A percentile compares a stretch with the other conserved stretches of the same genome.
These are phyloP conservation scores for Teratosphaeria gauchensis DNA, from an alignment of 2,329 filamentous ascomycete species.

Conservation along the genomic window DNA sequence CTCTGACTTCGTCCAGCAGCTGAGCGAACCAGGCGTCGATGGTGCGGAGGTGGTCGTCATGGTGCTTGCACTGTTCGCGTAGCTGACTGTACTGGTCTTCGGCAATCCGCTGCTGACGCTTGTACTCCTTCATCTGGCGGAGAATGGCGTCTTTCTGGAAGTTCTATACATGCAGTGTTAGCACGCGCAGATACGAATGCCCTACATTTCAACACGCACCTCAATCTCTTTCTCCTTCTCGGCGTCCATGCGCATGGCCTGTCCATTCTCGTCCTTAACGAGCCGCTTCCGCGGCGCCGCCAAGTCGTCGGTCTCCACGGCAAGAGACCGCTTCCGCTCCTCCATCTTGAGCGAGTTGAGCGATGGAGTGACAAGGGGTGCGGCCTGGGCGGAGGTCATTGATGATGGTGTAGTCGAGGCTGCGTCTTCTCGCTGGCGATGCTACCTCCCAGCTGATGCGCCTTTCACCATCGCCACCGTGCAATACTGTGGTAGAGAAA, in stretches of 20 bases:
- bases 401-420: neutral
- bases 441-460: neutral
- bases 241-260: conserved; percentile 49
- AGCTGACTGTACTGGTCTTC: conserved; percentile 75
- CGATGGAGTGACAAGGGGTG: conserved; percentile 51
- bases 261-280: conserved; percentile 66
- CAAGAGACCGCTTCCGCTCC: conserved; percentile 93
- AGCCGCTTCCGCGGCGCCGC: conserved; percentile 88
- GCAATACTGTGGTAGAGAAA: neutral
- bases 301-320: conserved; percentile 68
- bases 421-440: neutral
- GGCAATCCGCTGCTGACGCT: conserved; percentile 73
- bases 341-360: conserved; percentile 88
- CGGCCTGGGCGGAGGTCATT: conserved; percentile 9
- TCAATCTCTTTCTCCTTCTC: conserved; percentile 64
- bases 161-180: conserved; percentile 43
- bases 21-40: conserved; percentile 93
- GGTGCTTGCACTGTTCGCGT: conserved; percentile 65
- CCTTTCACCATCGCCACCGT: neutral
- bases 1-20: conserved; percentile 42
- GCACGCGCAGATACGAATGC: neutral
- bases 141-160: conserved; percentile 95
- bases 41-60: conserved; percentile 85
- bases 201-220: conserved; percentile 46
- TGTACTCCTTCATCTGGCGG: conserved; percentile 96